Evolutionary conservation across 225 moss, liverwort and hornwort species (phyloP), one percentile per base, ranked within the genome.

Genomic region (Antitrichia curtipendula): DNA sequence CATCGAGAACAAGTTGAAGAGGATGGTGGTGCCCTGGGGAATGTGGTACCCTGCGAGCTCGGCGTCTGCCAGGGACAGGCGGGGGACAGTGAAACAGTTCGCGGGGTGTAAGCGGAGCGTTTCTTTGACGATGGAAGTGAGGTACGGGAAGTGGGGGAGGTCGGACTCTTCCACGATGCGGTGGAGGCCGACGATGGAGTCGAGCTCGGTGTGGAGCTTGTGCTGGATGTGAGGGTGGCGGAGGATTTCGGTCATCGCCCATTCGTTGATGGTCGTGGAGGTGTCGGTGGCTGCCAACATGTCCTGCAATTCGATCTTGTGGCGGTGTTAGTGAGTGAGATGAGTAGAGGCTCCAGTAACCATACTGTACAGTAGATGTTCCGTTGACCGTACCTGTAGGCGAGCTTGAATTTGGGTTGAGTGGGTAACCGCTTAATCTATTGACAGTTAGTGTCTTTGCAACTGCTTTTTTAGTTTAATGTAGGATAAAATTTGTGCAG

Each of bases 281-380:
- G 93, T 93, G 88, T 92, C 92, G 0, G 94, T 90, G 6, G 88
- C 92, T 15, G 43, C 94, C 6, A 92, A n/a, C 81, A 94, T 60
- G 50, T 92, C 84, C 90, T 90, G 89, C 41, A 53, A 36, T 29
- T 22, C 21, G n/a, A 60, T 41, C 28, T 57, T 41, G 62, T 61
- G 62, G 38, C 22, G 28, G 62, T 29, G 18, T 32, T 47, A 36
- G 81, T 82, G 16, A 80, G 80, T 34, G n/a, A n/a, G n/a, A n/a
- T 22, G 17, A 53, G 78, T 6, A 57, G 28, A 57, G 29, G 8
- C 28, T 78, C 27, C 41, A 40, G 18, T 28, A 12, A 57, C 19
- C 38, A 18, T 28, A 28, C 40, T 10, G 3, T 11, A 38, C 56
- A 78, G 8, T 53, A n/a, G 34, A 54, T n/a, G 54, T 6, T 53